These are phyloP conservation scores for Cardiosporidium cionae DNA, from an alignment of 169 alveolate species.

Conservation along the genomic window DNA sequence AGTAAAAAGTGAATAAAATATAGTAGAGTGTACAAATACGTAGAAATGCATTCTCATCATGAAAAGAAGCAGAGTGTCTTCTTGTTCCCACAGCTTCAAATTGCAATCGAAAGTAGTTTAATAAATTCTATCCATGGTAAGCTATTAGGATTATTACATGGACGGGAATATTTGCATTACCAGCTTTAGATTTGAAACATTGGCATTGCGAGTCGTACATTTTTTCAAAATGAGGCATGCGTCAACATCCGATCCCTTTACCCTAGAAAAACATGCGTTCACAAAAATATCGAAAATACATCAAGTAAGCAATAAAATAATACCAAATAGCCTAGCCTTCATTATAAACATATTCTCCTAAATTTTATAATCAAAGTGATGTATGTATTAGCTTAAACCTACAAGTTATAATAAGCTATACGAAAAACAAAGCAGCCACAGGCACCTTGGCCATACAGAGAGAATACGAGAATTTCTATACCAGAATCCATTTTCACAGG, in stretches of 20 bases:
- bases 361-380: too few species aligned
- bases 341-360: too few species aligned
- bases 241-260: constrained; percentile 20
- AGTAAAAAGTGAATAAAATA: neutral
- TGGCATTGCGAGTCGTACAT: neutral
- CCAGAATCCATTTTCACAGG: too few species aligned
- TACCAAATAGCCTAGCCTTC: too few species aligned
- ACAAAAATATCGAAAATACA: too few species aligned
- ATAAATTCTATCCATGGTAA: neutral
- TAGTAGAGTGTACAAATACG: neutral
- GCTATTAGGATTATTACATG: neutral
- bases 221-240: constrained; percentile 12
- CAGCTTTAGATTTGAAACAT: constrained; percentile 3
- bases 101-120: neutral
- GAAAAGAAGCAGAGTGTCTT: neutral
- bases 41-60: neutral
- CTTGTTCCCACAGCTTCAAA: neutral
- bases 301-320: too few species aligned
- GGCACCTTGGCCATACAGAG: too few species aligned
- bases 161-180: neutral
- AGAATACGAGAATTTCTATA: too few species aligned
- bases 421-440: too few species aligned
- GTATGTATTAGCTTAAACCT: too few species aligned
- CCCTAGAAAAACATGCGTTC: too few species aligned
- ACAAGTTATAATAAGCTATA: too few species aligned